Percentiles rank a stretch among this genome's conserved stretches.
Evolutionary conservation across 1,284 basidiomycete species (phyloP).

Genomic region (Rhizoctonia solani): DNA sequence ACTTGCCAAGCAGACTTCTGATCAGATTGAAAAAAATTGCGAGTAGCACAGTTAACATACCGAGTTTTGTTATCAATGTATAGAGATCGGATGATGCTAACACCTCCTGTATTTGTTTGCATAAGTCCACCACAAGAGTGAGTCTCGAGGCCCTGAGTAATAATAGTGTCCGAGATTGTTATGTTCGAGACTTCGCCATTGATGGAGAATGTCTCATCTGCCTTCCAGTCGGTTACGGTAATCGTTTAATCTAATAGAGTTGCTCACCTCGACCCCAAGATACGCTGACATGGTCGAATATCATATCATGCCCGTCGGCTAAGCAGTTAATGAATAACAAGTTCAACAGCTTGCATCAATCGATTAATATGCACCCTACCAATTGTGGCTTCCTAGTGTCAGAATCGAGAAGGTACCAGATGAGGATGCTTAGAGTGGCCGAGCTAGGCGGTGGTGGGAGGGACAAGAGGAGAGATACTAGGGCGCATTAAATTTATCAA

Average conservation of each 20-base stretch:
- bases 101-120: constrained; percentile 48
- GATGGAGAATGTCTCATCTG: constrained; percentile 49
- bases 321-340: constrained; percentile 38
- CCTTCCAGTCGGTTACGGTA: not conserved
- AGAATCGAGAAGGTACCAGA: constrained; percentile 43
- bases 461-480: no score
- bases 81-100: constrained; percentile 48
- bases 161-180: constrained; percentile 49
- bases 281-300: constrained; percentile 49
- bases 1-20: not conserved
- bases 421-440: constrained; percentile 40
- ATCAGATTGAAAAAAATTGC: not conserved
- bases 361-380: no score
- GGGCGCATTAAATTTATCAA: no score
- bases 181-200: constrained; percentile 49
- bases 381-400: constrained; percentile 35
- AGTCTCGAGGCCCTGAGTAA: constrained; percentile 48
- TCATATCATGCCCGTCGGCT: constrained; percentile 49
- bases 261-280: constrained; percentile 46
- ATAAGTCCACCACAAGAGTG: constrained; percentile 50
- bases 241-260: not conserved
- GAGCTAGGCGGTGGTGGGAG: no score
- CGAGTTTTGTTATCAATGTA: constrained; percentile 50
- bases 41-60: not conserved
- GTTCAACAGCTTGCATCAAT: not conserved